Evolutionary conservation across 306 rosid genomes (phyloP).

Genomic region (Vigna unguiculata): DNA sequence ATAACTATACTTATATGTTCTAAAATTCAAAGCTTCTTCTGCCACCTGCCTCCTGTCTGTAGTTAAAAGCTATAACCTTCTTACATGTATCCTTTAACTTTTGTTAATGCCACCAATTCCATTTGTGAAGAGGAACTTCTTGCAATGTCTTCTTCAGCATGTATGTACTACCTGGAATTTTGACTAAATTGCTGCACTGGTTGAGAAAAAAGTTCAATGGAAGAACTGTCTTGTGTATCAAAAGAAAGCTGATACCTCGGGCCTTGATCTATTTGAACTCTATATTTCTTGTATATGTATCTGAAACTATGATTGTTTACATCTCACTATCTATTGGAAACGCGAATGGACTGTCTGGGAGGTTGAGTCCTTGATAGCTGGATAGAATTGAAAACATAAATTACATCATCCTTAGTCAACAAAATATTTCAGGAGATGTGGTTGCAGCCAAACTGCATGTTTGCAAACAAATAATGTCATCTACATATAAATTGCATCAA

Average conservation of each 20-base stretch:
- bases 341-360: conserved; percentile 84
- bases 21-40: conserved; percentile 35
- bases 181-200: conserved; percentile 35
- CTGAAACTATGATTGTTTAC: conserved; percentile 37
- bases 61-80: conserved; percentile 40
- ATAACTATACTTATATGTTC: not conserved
- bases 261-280: conserved; percentile 36
- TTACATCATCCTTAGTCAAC: not conserved
- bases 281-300: conserved; percentile 41
- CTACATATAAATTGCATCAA: too few species aligned
- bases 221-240: conserved; percentile 34
- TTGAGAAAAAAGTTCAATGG: conserved; percentile 16
- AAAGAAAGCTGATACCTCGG: conserved; percentile 31
- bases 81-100: conserved; percentile 44
- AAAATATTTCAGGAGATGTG: not conserved
- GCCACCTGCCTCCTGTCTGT: conserved; percentile 34
- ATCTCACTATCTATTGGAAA: conserved; percentile 37
- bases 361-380: conserved; percentile 65
- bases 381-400: conserved; percentile 20
- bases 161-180: conserved; percentile 36
- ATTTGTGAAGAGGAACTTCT: conserved; percentile 34
- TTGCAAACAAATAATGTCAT: conserved; percentile 6
- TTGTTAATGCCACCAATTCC: conserved; percentile 41
- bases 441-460: not conserved
- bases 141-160: conserved; percentile 34